A percentile compares a stretch with the other conserved stretches of the same genome.
These are phyloP conservation scores for Takakia lepidozioides DNA, from an alignment of 225 moss, liverwort and hornwort species.

Conservation along the genomic window DNA sequence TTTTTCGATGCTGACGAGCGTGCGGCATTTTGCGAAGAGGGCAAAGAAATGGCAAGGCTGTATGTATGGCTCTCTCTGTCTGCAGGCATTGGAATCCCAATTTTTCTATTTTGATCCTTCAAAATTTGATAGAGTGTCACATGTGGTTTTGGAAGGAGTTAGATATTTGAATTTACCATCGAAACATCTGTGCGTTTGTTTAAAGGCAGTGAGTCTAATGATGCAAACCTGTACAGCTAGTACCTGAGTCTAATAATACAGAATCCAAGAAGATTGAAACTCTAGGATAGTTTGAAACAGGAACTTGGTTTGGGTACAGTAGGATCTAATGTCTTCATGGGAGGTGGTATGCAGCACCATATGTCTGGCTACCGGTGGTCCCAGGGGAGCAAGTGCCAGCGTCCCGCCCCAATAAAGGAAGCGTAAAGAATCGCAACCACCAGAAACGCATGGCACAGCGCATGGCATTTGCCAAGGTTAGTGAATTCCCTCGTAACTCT, in stretches of 20 bases:
- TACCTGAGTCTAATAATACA: no score
- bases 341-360: slow-evolving; percentile 48
- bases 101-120: no score
- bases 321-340: no score
- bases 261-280: no score
- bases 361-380: slow-evolving; percentile 65
- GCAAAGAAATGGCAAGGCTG: slow-evolving; percentile 19
- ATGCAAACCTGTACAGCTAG: no score
- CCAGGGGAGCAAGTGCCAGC: slow-evolving; percentile 66
- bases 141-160: no score
- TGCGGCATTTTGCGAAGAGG: slow-evolving; percentile 42
- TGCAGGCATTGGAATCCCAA: no score
- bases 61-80: slow-evolving; percentile 12
- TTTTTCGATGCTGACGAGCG: slow-evolving; percentile 16
- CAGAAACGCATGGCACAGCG: slow-evolving; percentile 90
- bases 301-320: no score
- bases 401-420: slow-evolving; percentile 72
- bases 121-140: no score
- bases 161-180: not conserved
- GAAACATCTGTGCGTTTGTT: no score
- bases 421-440: slow-evolving; percentile 81
- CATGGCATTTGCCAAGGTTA: slow-evolving; percentile 69
- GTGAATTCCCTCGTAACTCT: no score
- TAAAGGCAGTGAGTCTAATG: not conserved
- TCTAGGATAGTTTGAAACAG: no score